Base-by-base conservation (phyloP, 2,329 filamentous ascomycete genomes). In the Colletotrichum cordylinicola region DNA sequence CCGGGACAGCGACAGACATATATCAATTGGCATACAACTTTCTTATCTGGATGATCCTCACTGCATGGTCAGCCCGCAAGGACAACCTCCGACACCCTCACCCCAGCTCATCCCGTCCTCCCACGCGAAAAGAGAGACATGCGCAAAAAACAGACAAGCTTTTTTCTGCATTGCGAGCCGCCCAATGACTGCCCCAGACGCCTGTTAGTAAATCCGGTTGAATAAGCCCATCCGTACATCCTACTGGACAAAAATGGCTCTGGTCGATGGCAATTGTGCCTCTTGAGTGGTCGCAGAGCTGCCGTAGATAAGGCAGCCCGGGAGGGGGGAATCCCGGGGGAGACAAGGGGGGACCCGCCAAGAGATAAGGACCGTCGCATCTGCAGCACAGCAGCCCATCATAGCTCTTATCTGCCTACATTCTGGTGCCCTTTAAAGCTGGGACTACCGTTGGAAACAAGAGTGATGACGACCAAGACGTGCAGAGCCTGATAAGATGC, bases 301-400 rank as follows among this genome's bases (percentile, higher is more conserved):
- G 24, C 64, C 37, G 21, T 9, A 65, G 73, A 75, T 75, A 75
- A 75, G 69, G 48, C 62, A 58, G 35, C 35, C 18, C 56, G 55
- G 55, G 24, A 31, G 21, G 61, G 21, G 39, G 52, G 48, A 27
- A 27, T 31, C 33, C 65, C 37, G 67, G 62, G 64, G 64, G 29
- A 33, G 43, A 52, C 43, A 52, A 52, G 43, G 43, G 43, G 43
- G 27, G 73, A 68, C 73, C 73, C 73, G 73, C 73, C 64, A 73
- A 75, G 70, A 75, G 73, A 75, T 75, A 75, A 75, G 73, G 15
- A 65, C 37, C 55, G 68, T 37, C 43, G 69, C 72, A 48, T 61
- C 67, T 69, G 67, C 33, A 33, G 13, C 6, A 21, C 21, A 27
- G 21, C 66, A 70, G 61, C 61, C 33, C 70, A 48, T 68, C 39